These are phyloP conservation scores for Kockovaella imperatae DNA, from an alignment of 768 basidiomycete species.

Conservation along the genomic window DNA sequence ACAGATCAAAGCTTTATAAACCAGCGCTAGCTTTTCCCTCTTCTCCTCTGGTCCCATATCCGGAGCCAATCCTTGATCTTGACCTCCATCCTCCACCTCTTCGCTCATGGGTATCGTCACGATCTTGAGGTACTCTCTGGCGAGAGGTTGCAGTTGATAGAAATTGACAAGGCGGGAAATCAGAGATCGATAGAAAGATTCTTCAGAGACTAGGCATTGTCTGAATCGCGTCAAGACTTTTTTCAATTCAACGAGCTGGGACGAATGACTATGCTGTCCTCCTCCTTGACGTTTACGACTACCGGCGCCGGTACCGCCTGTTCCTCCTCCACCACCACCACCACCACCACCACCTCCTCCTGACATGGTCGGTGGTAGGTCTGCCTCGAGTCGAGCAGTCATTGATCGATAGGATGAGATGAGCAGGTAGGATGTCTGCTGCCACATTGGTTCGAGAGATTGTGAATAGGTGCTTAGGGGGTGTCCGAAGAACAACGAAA, in stretches of 20 bases:
- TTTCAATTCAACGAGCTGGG: constrained; percentile 70
- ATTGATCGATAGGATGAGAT: constrained; percentile 32
- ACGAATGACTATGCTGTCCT: constrained; percentile 38
- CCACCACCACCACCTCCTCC: too few species aligned
- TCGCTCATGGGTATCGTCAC: constrained; percentile 6
- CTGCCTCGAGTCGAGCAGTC: constrained; percentile 19
- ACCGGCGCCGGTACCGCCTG: neutral
- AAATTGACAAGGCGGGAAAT: constrained; percentile 64
- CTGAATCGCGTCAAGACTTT: constrained; percentile 81
- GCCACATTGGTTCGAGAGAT: constrained; percentile 40
- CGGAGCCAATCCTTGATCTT: constrained; percentile 3
- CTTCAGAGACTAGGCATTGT: constrained; percentile 80
- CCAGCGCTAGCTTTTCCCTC: constrained; percentile 60
- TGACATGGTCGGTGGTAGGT: neutral
- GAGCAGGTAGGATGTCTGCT: constrained; percentile 37
- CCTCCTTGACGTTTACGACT: neutral
- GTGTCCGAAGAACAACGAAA: constrained; percentile 28
- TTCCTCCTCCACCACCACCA: too few species aligned
- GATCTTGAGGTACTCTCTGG: constrained; percentile 1
- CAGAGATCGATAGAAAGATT: constrained; percentile 81
- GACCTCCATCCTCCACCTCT: neutral
- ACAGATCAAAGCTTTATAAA: constrained; percentile 82
- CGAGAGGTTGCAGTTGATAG: constrained; percentile 52
- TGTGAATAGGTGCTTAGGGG: constrained; percentile 32
- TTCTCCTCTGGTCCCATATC: constrained; percentile 51